Evolutionary conservation across 768 basidiomycete genomes (phyloP).

Genomic region (Collybia nuda): DNA sequence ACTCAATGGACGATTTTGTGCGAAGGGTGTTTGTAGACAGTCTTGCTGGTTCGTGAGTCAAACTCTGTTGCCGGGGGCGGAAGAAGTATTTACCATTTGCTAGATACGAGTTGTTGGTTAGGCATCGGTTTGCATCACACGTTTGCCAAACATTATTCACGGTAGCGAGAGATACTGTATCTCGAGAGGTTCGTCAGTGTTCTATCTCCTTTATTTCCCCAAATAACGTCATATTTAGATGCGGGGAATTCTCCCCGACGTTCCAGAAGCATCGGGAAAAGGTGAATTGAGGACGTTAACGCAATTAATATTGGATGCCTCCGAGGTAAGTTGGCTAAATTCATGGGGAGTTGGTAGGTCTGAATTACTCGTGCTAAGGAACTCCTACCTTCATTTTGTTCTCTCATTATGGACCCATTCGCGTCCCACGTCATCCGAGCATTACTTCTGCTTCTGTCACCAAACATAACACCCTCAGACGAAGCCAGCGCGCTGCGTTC

Average conservation of each 20-base stretch:
- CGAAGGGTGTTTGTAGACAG: slow-evolving; percentile 87
- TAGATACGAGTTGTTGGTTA: slow-evolving; percentile 64
- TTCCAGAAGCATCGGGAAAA: slow-evolving; percentile 44
- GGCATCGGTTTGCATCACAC: slow-evolving; percentile 92
- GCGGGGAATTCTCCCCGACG: slow-evolving; percentile 50
- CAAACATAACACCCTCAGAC: slow-evolving; percentile 45
- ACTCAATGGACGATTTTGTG: slow-evolving; percentile 97
- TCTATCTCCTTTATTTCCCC: not conserved
- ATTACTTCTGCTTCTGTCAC: slow-evolving; percentile 75
- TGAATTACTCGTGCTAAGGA: slow-evolving; percentile 47
- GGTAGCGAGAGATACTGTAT: slow-evolving; percentile 60
- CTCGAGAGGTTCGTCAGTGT: slow-evolving; percentile 57
- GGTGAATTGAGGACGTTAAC: slow-evolving; percentile 72
- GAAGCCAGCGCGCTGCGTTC: slow-evolving; percentile 56
- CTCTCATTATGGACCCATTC: slow-evolving; percentile 80
- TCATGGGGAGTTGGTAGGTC: not conserved
- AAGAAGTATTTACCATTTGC: not conserved
- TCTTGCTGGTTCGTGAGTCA: slow-evolving; percentile 82
- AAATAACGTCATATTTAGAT: slow-evolving; percentile 31
- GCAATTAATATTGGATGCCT: slow-evolving; percentile 60
- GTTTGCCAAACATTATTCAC: slow-evolving; percentile 89
- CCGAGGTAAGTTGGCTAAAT: slow-evolving; percentile 47
- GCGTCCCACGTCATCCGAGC: slow-evolving; percentile 89
- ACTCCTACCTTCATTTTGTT: slow-evolving; percentile 59
- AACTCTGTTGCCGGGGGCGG: not conserved